phyloP scores from a whole-genome alignment of 2,329 filamentous ascomycete species.

The Penicillium sp. region DNA sequence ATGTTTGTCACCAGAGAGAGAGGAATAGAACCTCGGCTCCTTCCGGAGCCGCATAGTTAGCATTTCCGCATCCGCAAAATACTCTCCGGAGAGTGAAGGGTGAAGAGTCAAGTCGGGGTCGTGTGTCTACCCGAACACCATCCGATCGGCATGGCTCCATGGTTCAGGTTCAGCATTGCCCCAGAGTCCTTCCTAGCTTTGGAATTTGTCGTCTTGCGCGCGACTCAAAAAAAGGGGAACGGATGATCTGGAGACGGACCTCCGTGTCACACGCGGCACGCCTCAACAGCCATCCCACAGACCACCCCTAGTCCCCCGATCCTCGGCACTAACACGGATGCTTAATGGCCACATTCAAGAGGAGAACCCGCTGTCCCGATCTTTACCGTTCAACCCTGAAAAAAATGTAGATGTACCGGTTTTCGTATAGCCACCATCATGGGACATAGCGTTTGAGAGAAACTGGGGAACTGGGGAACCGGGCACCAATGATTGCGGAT shows the following conservation, averaged over 20 bases:
- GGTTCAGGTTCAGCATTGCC: background rate
- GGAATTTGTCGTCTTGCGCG: background rate
- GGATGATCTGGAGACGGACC: background rate
- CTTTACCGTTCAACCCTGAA: background rate
- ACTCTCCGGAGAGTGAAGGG: too few species aligned
- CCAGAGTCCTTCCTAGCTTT: too few species aligned
- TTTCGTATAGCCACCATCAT: background rate
- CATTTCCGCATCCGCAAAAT: constrained; percentile 2
- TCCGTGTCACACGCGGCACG: constrained; percentile 1
- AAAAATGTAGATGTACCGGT: background rate
- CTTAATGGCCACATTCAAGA: background rate
- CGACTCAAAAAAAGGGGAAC: constrained; percentile 1
- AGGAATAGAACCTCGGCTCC: background rate
- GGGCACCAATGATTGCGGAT: background rate
- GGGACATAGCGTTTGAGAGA: background rate
- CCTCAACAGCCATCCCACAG: background rate
- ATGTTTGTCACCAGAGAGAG: background rate
- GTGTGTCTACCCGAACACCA: background rate
- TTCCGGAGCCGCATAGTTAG: background rate
- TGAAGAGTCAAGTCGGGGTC: background rate
- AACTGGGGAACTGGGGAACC: background rate
- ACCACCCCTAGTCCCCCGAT: background rate
- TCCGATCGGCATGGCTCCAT: constrained; percentile 1
- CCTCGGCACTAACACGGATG: background rate
- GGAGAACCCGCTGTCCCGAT: background rate